Evolutionary conservation across 2,329 filamentous ascomycete species (phyloP).

Genomic region (Penicillium psychrosexuale): DNA sequence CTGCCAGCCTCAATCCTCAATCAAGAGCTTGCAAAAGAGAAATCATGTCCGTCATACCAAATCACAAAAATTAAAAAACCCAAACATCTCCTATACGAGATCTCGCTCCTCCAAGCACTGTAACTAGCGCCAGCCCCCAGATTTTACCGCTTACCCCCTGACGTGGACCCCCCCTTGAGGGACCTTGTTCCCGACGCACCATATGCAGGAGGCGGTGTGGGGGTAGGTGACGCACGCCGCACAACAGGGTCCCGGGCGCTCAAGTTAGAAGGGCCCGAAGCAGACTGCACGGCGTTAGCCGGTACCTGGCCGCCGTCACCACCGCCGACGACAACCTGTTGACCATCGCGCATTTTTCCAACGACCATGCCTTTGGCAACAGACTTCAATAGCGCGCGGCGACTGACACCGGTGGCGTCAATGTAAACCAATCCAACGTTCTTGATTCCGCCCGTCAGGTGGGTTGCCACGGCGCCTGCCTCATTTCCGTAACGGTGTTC

Average conservation of each 20-base stretch:
- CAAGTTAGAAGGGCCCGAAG: conserved; percentile 13
- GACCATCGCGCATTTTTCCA: conserved; percentile 48
- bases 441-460: conserved; percentile 82
- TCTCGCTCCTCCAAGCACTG: background rate
- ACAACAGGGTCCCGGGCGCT: conserved; percentile 22
- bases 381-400: conserved; percentile 84
- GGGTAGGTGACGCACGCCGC: conserved; percentile 33
- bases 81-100: background rate
- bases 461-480: conserved; percentile 71
- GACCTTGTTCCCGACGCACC: conserved; percentile 36
- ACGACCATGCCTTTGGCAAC: conserved; percentile 89
- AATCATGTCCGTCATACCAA: background rate
- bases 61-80: background rate
- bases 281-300: conserved; percentile 9
- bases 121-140: conserved; percentile 1
- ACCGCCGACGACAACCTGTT: conserved; percentile 48
- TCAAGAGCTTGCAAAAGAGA: background rate
- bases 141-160: conserved; percentile 32
- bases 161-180: conserved; percentile 32
- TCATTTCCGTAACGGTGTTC: conserved; percentile 86
- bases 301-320: conserved; percentile 46
- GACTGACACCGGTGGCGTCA: conserved; percentile 87
- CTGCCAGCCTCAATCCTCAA: background rate
- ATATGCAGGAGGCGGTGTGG: conserved; percentile 43
- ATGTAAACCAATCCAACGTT: conserved; percentile 98